Percentiles rank a stretch among this genome's conserved stretches.
These are phyloP conservation scores for Salvia splendens DNA, from an alignment of 257 asterid genomes.

Conservation along the genomic window DNA sequence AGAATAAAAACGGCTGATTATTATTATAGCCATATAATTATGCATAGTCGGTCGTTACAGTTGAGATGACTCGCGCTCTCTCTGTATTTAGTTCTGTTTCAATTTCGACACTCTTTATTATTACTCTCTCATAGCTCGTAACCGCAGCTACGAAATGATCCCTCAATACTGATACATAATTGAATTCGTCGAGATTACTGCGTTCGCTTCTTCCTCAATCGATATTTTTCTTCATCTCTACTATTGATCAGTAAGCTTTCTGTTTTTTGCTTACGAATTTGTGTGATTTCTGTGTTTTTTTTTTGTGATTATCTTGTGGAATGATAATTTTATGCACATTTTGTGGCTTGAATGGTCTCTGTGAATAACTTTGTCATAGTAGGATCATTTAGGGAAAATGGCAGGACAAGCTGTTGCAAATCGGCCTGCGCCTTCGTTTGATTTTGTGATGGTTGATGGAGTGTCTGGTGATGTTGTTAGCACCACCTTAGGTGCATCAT, in stretches of 20 bases:
- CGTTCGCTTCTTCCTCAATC: constrained; percentile 5
- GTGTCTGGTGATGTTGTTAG: constrained; percentile 43
- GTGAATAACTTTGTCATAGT: constrained; percentile 15
- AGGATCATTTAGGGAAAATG: constrained; percentile 47
- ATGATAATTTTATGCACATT: constrained; percentile 1
- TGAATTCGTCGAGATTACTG: constrained; percentile 37
- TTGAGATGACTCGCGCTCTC: constrained; percentile 32
- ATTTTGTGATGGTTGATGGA: constrained; percentile 75
- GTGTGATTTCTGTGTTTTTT: background rate
- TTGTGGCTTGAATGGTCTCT: background rate
- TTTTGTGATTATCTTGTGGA: constrained; percentile 1
- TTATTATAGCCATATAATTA: constrained; percentile 30
- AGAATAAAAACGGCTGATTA: constrained; percentile 14
- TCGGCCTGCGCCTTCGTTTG: constrained; percentile 49
- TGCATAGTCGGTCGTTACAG: too few species aligned
- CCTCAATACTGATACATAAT: background rate
- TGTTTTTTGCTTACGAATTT: constrained; percentile 3
- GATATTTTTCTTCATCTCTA: constrained; percentile 16
- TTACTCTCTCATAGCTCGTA: background rate
- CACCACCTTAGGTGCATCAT: constrained; percentile 41
- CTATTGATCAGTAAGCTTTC: constrained; percentile 40
- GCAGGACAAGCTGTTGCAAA: constrained; percentile 60
- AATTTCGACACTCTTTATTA: constrained; percentile 2
- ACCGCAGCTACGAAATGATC: constrained; percentile 23
- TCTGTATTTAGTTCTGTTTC: constrained; percentile 16